phyloP scores from a whole-genome alignment of 345 rosid species.

The Turritis glabra region DNA sequence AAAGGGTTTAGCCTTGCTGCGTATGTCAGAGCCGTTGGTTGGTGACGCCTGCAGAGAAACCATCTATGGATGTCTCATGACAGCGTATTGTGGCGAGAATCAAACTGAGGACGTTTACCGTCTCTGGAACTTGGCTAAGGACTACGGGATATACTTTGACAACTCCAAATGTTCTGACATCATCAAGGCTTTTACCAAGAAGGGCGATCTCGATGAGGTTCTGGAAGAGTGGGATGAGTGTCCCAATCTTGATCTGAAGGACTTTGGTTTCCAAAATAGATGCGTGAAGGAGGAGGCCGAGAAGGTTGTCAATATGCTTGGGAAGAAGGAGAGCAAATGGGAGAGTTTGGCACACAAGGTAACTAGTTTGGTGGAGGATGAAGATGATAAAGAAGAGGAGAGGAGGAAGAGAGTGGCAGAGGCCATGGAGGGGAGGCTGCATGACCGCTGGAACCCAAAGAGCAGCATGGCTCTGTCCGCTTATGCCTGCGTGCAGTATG shows the following conservation, averaged over 20 bases:
- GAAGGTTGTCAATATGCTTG: slow-evolving; percentile 37
- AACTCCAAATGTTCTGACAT: slow-evolving; percentile 40
- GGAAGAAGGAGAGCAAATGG: slow-evolving; percentile 38
- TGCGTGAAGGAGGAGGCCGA: slow-evolving; percentile 53
- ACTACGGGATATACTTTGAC: slow-evolving; percentile 23
- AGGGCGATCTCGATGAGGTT: slow-evolving; percentile 48
- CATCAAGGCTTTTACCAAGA: slow-evolving; percentile 41
- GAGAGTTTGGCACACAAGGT: slow-evolving; percentile 33
- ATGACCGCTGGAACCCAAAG: slow-evolving; percentile 37
- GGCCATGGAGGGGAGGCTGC: slow-evolving; percentile 35
- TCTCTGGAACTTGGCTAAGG: slow-evolving; percentile 49
- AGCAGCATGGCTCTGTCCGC: slow-evolving; percentile 34
- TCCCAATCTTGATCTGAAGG: slow-evolving; percentile 34
- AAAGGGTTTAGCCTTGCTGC: slow-evolving; percentile 44
- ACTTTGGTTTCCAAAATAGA: slow-evolving; percentile 42
- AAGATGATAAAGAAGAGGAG: slow-evolving; percentile 35
- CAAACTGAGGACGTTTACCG: slow-evolving; percentile 49
- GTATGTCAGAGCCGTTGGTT: slow-evolving; percentile 42
- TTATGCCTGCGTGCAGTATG: slow-evolving; percentile 40
- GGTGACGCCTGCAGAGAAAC: not conserved
- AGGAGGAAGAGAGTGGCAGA: slow-evolving; percentile 41
- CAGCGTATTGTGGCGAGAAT: slow-evolving; percentile 40
- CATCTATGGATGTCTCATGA: slow-evolving; percentile 43
- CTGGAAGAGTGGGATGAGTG: slow-evolving; percentile 53
- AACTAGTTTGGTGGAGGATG: slow-evolving; percentile 33